Evolutionary conservation across 768 basidiomycete species (phyloP), one percentile per base, ranked within the genome.

Genomic region (Rickenella mellea): DNA sequence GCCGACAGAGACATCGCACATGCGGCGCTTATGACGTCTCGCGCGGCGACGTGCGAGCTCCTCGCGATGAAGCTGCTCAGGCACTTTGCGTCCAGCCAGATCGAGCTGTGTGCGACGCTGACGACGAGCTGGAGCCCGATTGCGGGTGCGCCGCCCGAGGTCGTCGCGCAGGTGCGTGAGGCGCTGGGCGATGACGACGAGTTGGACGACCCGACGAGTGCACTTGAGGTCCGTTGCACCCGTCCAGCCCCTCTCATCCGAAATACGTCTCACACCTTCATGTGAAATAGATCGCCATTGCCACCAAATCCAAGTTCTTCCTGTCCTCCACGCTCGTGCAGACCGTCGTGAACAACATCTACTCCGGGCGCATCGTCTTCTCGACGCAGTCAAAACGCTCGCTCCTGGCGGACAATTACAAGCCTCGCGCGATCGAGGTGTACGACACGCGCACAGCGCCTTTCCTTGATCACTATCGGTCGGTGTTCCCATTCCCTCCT

Each of bases 331-430:
- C 89, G 0, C 71, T 96, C 19, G 79, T 89, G 3, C 93, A 97
- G 58, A 78, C 78, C 41, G 81, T 96, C 21, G 76, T 97, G 27
- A 80, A 82, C 50, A 84, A 91, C 41, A 87, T 99, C 38, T 86
- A 92, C 59, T 67, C 75, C 3, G 94, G 85, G n/a, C 70, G 75
- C 6, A 74, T 88, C 26, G 70, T 85, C 12, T 83, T 83, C 48
- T 75, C 80, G 8, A 58, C 73, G 5, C 68, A 75, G 6, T 60
- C 66, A 0, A 73, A 64, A 37, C 78, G 82, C 20, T 84, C 90
- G 1, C 73, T 98, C 39, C 69, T 98, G 6, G 80, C 83, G 14
- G 94, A 97, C 59, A 86, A 88, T 54, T 97, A 97, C 65, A 90
- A 87, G 61, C 76, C 74, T 25, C 73, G 74, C 30, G 74, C 75